A percentile compares a stretch with the other conserved stretches of the same genome.
Conservation (phyloP, 495 filamentous ascomycete genomes). For the Neurospora sp. region DNA sequence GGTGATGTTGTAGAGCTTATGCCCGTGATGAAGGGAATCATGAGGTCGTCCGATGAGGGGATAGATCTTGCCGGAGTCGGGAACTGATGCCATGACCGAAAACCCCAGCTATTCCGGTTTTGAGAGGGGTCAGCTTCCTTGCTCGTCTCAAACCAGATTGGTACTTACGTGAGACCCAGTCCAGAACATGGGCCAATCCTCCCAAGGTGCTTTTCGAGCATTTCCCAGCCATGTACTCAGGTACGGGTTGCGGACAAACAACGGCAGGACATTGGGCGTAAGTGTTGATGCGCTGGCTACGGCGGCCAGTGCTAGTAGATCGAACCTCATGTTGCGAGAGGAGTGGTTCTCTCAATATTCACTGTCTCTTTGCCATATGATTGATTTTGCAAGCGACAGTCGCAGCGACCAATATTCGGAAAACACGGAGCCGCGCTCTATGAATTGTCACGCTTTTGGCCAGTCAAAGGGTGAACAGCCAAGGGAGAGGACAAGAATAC, state of each 20-base stretch:
- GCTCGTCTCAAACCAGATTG: background rate
- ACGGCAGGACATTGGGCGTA: conserved; percentile 74
- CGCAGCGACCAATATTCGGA: background rate
- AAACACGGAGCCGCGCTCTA: background rate
- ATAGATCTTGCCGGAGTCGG: conserved; percentile 62
- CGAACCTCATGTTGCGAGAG: conserved; percentile 19
- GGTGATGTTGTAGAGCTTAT: conserved; percentile 49
- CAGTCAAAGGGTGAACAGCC: background rate
- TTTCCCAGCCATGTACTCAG: conserved; percentile 77
- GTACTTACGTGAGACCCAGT: conserved; percentile 55
- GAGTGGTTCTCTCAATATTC: background rate
- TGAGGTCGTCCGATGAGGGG: conserved; percentile 82
- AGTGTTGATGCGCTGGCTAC: conserved; percentile 36
- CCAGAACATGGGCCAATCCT: conserved; percentile 91
- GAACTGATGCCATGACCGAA: conserved; percentile 66
- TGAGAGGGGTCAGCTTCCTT: background rate
- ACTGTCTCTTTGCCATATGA: background rate
- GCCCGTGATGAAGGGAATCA: conserved; percentile 51
- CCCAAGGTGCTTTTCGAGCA: conserved; percentile 78
- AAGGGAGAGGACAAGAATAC: background rate
- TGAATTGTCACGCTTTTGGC: background rate
- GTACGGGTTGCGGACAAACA: conserved; percentile 88
- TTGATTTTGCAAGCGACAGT: background rate
- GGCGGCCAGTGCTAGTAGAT: conserved; percentile 29
- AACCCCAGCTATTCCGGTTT: conserved; percentile 55